Evolutionary conservation across 768 basidiomycete genomes (phyloP), one percentile per base, ranked within the genome.

Genomic region (Infundibulicybe gibba): DNA sequence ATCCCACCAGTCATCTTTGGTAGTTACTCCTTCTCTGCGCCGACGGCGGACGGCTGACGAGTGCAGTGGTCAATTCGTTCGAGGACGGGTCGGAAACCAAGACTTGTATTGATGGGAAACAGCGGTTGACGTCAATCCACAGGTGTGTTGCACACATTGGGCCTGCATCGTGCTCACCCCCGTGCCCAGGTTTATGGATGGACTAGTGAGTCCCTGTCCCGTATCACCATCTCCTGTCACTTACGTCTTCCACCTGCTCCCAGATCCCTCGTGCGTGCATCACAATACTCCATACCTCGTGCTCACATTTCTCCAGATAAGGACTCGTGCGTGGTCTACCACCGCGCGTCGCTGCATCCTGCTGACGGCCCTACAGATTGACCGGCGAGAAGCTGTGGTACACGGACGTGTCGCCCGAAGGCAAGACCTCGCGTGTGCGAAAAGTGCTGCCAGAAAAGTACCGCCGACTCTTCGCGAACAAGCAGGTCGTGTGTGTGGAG

Each of bases 401-500:
- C 61, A 77, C 74, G 55, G 57, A 47, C 35, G 38, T 3, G 41
- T 40, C 6, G 54, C 60, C 2, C 53, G 54, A 32, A 41, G 25
- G 4, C 25, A 25, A 25, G 25, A 25, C 25, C 3, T 44, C 44
- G 62, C 64, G 45, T 32, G 48, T 52, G 41, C 48, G 37, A 51
- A 49, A 54, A 19, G 44, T 76, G 1, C 66, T 88, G 0, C 83
- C 83, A 0, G 72, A 74, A 0, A 75, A 70, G 43, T 83, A 80
- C 54, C 72, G 67, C 45, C 78, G 74, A 12, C 33, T 80, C 1
- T 90, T 90, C 52, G 67, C 76, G 14, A 83, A 80, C 54, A 90
- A 90, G 61, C 85, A 87, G 51, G 75, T 92, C 15, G 83, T 87
- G 1, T 91, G 89, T 53, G 78, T 89, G n/a, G 89, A 91, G 58